Base-by-base conservation (phyloP, 371 early-diverging fungal species). In the Syncephalis plumigaleata region DNA sequence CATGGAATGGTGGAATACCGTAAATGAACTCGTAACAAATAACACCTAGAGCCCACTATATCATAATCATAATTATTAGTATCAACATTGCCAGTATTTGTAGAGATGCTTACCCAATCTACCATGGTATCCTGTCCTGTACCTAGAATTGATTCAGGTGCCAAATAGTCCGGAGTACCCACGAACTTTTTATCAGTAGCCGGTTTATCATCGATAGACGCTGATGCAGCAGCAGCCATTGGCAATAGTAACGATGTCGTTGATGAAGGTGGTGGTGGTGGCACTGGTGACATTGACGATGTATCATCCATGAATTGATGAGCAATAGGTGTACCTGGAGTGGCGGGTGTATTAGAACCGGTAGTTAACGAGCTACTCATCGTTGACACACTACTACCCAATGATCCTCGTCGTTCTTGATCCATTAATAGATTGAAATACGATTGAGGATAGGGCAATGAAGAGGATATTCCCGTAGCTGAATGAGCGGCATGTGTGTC, bases 141-240 rank as follows among this genome's bases (percentile, higher is more conserved):
- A 21, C 90, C 90, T 17, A 85, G 54, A 23, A 97, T 84, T 51
- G 82, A 81, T 59, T 97, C 98, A 0, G 95, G 95, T 2, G 95
- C 92, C 47, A 97, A 65, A 57, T 94, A 97, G 58, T 94, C 98
- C 0, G 98, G 98, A n/a, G 98, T 97, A 13, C 98, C 98, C 9
- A 88, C 87, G 42, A 54, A 85, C 25, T 21, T 55, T 26, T 58
- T 56, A 31, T 4, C 7, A 7, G 31, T 4, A 11, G 31, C 31
- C 5, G 61, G 58, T 0, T 44, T 43, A 26, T 56, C 57, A 18
- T 56, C 56, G n/a, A n/a, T n/a, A n/a, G n/a, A n/a, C 45, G 51
- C 53, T 1, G 58, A 50, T 36, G 55, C 31, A 31, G 55, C 55
- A 1, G 57, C 58, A 1, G 55, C 54, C 0, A 53, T 53, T 20